Evolutionary conservation across 257 asterid species (phyloP).

Genomic region (Primulina tabacum): DNA sequence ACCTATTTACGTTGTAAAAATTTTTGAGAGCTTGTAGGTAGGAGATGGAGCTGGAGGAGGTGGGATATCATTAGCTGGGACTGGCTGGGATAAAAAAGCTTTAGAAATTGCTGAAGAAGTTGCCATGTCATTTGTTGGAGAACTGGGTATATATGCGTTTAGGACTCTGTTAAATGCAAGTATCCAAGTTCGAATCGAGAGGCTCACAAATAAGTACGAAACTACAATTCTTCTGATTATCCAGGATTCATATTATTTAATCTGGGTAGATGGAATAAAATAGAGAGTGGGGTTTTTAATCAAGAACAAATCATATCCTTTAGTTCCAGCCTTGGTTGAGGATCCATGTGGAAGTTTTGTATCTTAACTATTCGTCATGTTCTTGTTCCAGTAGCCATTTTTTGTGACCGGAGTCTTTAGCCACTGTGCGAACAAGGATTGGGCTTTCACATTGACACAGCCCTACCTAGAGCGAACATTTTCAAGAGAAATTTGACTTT

Average conservation of each 20-base stretch:
- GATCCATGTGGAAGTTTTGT: too few relatives aligned
- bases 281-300: not conserved
- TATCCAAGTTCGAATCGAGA: slow-evolving; percentile 80
- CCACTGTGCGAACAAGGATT: not conserved
- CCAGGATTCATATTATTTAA: not conserved
- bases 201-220: slow-evolving; percentile 79
- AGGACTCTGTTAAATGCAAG: slow-evolving; percentile 58
- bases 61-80: slow-evolving; percentile 75
- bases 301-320: not conserved
- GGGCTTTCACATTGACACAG: not conserved
- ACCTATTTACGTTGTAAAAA: too few relatives aligned
- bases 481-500: not conserved
- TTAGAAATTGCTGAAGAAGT: slow-evolving; percentile 77
- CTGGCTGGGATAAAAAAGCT: slow-evolving; percentile 70
- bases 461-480: not conserved
- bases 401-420: not conserved
- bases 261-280: not conserved
- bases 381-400: too few relatives aligned
- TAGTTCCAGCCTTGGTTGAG: not conserved
- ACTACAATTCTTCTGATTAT: not conserved
- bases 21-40: slow-evolving; percentile 33
- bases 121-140: slow-evolving; percentile 64
- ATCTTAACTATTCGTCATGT: too few relatives aligned
- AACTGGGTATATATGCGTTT: slow-evolving; percentile 82
- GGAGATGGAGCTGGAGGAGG: slow-evolving; percentile 97